Evolutionary conservation across 2,329 filamentous ascomycete species (phyloP).

Genomic region (Botrytis byssoidea): DNA sequence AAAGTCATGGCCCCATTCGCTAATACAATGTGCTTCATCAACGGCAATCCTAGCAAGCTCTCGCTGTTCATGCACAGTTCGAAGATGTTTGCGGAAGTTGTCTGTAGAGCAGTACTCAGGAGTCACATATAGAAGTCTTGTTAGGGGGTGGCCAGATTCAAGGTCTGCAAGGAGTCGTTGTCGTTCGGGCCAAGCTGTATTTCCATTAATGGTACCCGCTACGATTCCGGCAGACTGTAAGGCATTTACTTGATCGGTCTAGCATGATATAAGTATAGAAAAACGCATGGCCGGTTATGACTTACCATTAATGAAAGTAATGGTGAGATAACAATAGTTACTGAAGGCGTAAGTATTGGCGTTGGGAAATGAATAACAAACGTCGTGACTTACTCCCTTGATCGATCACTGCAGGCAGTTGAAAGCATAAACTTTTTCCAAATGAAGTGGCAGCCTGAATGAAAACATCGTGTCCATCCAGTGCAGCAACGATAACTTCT

Average conservation of each 20-base stretch:
- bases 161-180: slow-evolving; percentile 75
- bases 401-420: slow-evolving; percentile 84
- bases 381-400: slow-evolving; percentile 66
- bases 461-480: slow-evolving; percentile 86
- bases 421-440: slow-evolving; percentile 91
- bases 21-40: slow-evolving; percentile 95
- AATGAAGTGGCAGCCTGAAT: slow-evolving; percentile 89
- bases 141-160: slow-evolving; percentile 81
- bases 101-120: slow-evolving; percentile 82
- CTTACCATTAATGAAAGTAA: slow-evolving; percentile 82
- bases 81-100: slow-evolving; percentile 72
- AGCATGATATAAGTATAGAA: slow-evolving; percentile 20
- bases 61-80: slow-evolving; percentile 71
- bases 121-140: slow-evolving; percentile 85
- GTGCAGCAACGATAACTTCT: slow-evolving; percentile 79
- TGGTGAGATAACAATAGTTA: slow-evolving; percentile 88
- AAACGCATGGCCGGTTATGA: neutral
- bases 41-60: slow-evolving; percentile 87
- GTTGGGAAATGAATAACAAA: neutral
- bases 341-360: slow-evolving; percentile 44
- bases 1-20: slow-evolving; percentile 98
- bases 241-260: slow-evolving; percentile 90
- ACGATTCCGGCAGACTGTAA: slow-evolving; percentile 71
- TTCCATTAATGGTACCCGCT: slow-evolving; percentile 85
- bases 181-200: slow-evolving; percentile 64